A percentile compares a stretch with the other conserved stretches of the same genome.
Conservation (phyloP, 164 flowering plant species). For the Magnolia sinica region DNA sequence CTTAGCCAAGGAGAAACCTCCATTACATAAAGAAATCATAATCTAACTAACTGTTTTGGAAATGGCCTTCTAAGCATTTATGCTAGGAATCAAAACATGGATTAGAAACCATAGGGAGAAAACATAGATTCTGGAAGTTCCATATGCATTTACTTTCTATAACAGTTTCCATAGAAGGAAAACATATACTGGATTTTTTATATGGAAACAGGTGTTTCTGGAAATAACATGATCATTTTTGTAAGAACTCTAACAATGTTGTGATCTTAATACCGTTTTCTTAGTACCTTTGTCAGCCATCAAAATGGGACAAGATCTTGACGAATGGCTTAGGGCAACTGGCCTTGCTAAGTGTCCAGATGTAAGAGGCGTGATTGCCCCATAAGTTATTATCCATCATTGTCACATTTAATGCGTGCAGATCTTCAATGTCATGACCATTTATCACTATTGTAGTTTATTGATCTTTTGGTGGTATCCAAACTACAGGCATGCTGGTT, state of each 20-base stretch:
- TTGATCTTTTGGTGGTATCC: slow-evolving; percentile 16
- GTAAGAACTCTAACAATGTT: neutral
- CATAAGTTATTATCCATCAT: slow-evolving; percentile 47
- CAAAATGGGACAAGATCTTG: slow-evolving; percentile 72
- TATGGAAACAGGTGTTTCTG: too few species aligned
- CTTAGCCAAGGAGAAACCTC: too few species aligned
- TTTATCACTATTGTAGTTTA: neutral
- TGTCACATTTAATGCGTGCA: neutral
- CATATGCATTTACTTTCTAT: too few species aligned
- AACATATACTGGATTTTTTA: too few species aligned
- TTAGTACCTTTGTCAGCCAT: slow-evolving; percentile 38
- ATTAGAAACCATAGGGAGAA: too few species aligned
- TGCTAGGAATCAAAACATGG: too few species aligned
- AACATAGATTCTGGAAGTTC: too few species aligned
- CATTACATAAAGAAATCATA: too few species aligned
- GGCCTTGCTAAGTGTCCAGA: slow-evolving; percentile 71
- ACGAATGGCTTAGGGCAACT: slow-evolving; percentile 71
- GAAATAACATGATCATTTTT: neutral
- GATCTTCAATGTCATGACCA: neutral
- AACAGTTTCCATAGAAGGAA: too few species aligned
- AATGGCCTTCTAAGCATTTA: too few species aligned
- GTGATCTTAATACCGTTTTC: neutral
- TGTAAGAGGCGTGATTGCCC: slow-evolving; percentile 95
- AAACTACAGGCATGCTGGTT: slow-evolving; percentile 87
- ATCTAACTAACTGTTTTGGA: too few species aligned